These are phyloP conservation scores for Fusarium begoniae DNA, from an alignment of 2,329 filamentous ascomycete species.

Conservation along the genomic window DNA sequence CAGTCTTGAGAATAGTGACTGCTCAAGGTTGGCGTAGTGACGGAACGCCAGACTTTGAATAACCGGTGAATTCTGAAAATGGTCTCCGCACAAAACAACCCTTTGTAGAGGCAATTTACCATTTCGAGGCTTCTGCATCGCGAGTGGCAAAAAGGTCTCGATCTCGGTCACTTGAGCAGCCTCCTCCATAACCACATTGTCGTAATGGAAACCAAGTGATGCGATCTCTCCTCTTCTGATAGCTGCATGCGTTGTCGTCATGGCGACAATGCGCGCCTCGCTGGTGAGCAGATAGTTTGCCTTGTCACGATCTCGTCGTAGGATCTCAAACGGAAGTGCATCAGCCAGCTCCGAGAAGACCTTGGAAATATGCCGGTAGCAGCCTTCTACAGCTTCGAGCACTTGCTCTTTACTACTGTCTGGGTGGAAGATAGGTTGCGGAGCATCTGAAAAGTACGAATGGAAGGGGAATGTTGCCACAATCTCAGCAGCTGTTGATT, in stretches of 20 bases:
- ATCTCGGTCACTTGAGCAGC: slow-evolving; percentile 98
- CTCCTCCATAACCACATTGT: slow-evolving; percentile 98
- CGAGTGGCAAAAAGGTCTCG: slow-evolving; percentile 93
- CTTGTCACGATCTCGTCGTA: slow-evolving; percentile 88
- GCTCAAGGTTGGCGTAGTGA: slow-evolving; percentile 94
- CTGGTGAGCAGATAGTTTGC: slow-evolving; percentile 95
- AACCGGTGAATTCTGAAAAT: slow-evolving; percentile 95
- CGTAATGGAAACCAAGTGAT: slow-evolving; percentile 92
- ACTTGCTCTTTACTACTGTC: slow-evolving; percentile 71
- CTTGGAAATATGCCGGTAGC: slow-evolving; percentile 86
- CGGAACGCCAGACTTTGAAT: slow-evolving; percentile 95
- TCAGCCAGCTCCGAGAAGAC: slow-evolving; percentile 94
- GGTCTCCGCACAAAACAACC: slow-evolving; percentile 92
- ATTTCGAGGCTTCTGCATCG: slow-evolving; percentile 83
- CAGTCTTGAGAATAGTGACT: slow-evolving; percentile 91
- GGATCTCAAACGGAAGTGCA: slow-evolving; percentile 92
- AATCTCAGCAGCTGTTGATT: slow-evolving; percentile 68
- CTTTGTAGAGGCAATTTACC: slow-evolving; percentile 82
- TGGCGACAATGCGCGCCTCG: slow-evolving; percentile 96
- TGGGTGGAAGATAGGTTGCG: slow-evolving; percentile 82
- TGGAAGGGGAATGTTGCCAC: slow-evolving; percentile 86
- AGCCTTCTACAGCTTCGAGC: slow-evolving; percentile 82
- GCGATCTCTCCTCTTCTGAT: slow-evolving; percentile 94
- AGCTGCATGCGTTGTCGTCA: slow-evolving; percentile 98
- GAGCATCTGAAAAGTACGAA: slow-evolving; percentile 84